Percentiles rank a stretch among this genome's conserved stretches.
Evolutionary conservation across 1,284 basidiomycete genomes (phyloP).

Genomic region (Ustanciosporium gigantosporum): DNA sequence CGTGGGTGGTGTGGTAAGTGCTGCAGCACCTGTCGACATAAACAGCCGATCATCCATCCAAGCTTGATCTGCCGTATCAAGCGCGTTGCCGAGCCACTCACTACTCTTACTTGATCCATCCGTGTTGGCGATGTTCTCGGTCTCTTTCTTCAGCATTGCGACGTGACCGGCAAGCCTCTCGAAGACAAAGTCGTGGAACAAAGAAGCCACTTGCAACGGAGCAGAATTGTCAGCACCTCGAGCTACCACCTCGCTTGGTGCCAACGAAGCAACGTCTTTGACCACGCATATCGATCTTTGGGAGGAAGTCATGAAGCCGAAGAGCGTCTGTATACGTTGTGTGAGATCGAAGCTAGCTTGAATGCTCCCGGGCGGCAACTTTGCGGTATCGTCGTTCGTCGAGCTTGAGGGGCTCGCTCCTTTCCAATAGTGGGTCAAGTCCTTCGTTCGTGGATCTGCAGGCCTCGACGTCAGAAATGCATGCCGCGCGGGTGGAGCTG

Average conservation of each 20-base stretch:
- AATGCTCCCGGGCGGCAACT: background rate
- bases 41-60: constrained; percentile 24
- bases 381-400: background rate
- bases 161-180: constrained; percentile 18
- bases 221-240: constrained; percentile 18
- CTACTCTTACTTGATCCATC: background rate
- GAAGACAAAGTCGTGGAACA: constrained; percentile 26
- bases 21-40: constrained; percentile 16
- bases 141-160: background rate
- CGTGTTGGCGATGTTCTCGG: background rate
- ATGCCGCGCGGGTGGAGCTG: constrained; percentile 13
- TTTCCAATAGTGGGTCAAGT: constrained; percentile 36
- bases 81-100: background rate
- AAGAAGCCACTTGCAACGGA: constrained; percentile 9
- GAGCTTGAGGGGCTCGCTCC: constrained; percentile 5
- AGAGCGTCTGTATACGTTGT: constrained; percentile 33
- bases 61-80: constrained; percentile 6
- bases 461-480: constrained; percentile 18
- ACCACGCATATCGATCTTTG: constrained; percentile 23
- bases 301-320: constrained; percentile 22
- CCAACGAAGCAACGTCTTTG: constrained; percentile 19
- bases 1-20: constrained; percentile 9
- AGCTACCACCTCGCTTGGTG: constrained; percentile 20
- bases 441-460: constrained; percentile 12
- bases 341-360: constrained; percentile 19